Percentiles rank a stretch among this genome's conserved stretches.
Conservation (phyloP, 2,329 filamentous ascomycete species). For the Microcera coccophila region DNA sequence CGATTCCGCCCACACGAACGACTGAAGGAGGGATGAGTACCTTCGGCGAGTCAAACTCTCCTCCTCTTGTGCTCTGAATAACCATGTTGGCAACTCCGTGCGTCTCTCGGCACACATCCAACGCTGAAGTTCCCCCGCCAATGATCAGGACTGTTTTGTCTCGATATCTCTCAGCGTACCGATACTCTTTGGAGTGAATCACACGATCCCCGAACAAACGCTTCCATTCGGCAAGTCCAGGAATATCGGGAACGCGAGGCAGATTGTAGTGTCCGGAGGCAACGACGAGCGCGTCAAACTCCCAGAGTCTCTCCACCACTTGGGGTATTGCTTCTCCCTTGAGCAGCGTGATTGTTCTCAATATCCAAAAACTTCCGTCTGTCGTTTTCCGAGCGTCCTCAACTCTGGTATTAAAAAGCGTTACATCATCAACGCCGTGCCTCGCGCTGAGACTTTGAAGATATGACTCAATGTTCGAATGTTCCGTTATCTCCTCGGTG, state of each 20-base stretch:
- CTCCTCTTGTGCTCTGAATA: conserved; percentile 52
- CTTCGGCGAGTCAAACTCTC: conserved; percentile 55
- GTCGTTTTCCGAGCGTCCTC: conserved; percentile 45
- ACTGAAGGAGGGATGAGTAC: conserved; percentile 51
- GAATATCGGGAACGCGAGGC: conserved; percentile 57
- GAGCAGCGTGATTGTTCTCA: conserved; percentile 46
- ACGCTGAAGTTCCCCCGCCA: conserved; percentile 48
- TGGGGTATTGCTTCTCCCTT: conserved; percentile 16
- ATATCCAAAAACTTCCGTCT: conserved; percentile 43
- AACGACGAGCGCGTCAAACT: conserved; percentile 63
- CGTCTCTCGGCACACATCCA: conserved; percentile 42
- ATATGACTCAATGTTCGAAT: conserved; percentile 55
- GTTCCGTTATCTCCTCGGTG: conserved; percentile 57
- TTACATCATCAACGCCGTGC: conserved; percentile 47
- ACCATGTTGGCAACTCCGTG: conserved; percentile 34
- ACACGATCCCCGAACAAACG: conserved; percentile 48
- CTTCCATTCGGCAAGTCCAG: conserved; percentile 58
- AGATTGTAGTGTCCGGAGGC: conserved; percentile 65
- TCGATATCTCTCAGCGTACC: conserved; percentile 54
- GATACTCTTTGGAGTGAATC: conserved; percentile 69
- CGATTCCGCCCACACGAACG: conserved; percentile 49
- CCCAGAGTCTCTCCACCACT: conserved; percentile 30
- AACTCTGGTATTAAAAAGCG: conserved; percentile 58
- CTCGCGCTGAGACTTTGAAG: conserved; percentile 54
- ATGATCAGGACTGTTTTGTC: conserved; percentile 50